Evolutionary conservation across 164 flowering plant genomes (phyloP).

Genomic region (Chloranthus sessilifolius): DNA sequence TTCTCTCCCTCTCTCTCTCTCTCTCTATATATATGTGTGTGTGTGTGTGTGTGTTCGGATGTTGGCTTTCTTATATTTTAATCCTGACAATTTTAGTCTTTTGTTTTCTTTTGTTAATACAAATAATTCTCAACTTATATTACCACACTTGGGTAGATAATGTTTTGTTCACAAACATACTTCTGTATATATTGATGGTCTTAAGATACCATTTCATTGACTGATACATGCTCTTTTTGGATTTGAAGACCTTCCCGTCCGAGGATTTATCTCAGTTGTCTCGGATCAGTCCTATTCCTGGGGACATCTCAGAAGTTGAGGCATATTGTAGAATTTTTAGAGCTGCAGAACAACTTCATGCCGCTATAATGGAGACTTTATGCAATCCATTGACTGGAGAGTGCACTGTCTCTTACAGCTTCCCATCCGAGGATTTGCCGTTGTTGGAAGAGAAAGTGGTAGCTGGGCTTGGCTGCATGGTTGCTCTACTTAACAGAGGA

Average conservation of each 20-base stretch:
- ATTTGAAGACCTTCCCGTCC: constrained; percentile 36
- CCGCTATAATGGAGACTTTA: constrained; percentile 75
- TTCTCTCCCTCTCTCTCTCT: too few species aligned
- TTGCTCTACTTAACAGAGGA: constrained; percentile 81
- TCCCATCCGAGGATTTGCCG: constrained; percentile 56
- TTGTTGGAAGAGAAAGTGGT: constrained; percentile 80
- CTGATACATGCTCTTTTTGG: constrained; percentile 9
- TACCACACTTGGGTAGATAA: too few species aligned
- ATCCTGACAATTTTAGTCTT: too few species aligned
- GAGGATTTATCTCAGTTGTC: constrained; percentile 49
- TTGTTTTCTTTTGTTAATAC: too few species aligned
- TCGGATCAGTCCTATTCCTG: constrained; percentile 94
- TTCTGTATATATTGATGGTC: too few species aligned
- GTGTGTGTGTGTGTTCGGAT: too few species aligned
- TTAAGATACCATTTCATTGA: too few species aligned
- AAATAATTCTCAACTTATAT: too few species aligned
- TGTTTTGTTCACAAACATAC: too few species aligned
- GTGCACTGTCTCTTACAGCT: constrained; percentile 72
- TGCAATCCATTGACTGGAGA: constrained; percentile 94
- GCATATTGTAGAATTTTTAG: constrained; percentile 96
- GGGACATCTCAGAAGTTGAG: constrained; percentile 96
- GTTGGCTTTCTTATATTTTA: too few species aligned
- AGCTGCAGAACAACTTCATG: constrained; percentile 80
- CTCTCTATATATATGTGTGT: too few species aligned
- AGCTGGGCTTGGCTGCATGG: constrained; percentile 79